phyloP scores from a whole-genome alignment of 2,329 filamentous ascomycete species.

The Lecanicillium sp. region DNA sequence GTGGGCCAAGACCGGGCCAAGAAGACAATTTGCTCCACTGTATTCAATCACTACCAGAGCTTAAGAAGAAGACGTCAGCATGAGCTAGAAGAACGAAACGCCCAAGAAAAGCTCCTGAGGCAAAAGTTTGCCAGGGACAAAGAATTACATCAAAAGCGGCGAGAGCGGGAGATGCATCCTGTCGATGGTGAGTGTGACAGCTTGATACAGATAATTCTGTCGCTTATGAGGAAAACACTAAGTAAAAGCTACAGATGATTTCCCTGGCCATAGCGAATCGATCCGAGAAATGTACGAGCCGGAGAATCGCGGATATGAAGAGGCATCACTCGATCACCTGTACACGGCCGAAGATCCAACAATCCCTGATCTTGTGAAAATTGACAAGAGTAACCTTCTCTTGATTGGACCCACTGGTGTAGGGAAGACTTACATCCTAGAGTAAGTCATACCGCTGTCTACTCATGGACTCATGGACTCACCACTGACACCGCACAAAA shows the following conservation, averaged over 20 bases:
- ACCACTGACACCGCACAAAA: constrained; percentile 25
- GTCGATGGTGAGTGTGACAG: constrained; percentile 58
- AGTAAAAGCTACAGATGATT: constrained; percentile 37
- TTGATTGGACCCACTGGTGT: constrained; percentile 88
- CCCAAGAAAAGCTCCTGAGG: constrained; percentile 57
- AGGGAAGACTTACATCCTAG: constrained; percentile 89
- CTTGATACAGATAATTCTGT: too few species aligned
- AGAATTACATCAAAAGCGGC: constrained; percentile 41
- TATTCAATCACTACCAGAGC: constrained; percentile 95
- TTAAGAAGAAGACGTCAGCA: constrained; percentile 71
- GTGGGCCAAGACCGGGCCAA: constrained; percentile 93
- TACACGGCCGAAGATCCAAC: constrained; percentile 40
- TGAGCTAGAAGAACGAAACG: constrained; percentile 54
- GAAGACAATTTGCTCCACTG: constrained; percentile 83
- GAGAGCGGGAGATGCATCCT: constrained; percentile 59
- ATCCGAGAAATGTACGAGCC: constrained; percentile 32
- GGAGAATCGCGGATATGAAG: constrained; percentile 17
- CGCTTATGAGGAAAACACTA: constrained; percentile 8
- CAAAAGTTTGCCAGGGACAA: constrained; percentile 65
- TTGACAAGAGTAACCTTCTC: constrained; percentile 94
- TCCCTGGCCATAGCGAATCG: constrained; percentile 41
- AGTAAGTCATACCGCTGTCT: constrained; percentile 32
- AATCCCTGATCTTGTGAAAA: constrained; percentile 49
- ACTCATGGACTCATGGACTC: constrained; percentile 9
- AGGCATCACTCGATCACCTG: constrained; percentile 31